Evolutionary conservation across 1,284 basidiomycete species (phyloP).

Genomic region (Microbotryum saponariae): DNA sequence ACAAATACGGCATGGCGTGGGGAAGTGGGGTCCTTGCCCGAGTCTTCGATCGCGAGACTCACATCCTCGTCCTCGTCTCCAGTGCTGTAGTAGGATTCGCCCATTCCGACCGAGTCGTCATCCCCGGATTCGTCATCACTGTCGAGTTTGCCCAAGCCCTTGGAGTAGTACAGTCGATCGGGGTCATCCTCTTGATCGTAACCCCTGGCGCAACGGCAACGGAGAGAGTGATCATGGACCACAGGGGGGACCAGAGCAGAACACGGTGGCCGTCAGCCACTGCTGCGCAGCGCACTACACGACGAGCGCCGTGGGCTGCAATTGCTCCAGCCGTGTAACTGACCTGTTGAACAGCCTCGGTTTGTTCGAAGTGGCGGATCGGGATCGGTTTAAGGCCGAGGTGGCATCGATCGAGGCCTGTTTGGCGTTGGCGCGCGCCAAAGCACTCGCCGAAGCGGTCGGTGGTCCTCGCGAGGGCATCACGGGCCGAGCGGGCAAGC

Average conservation of each 20-base stretch:
- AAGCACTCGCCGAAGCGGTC: conserved; percentile 15
- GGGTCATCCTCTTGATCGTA: conserved; percentile 35
- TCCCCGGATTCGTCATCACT: conserved; percentile 70
- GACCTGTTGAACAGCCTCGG: conserved; percentile 13
- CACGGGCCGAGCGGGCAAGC: too few species aligned
- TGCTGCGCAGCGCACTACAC: conserved; percentile 17
- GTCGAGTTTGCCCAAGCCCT: conserved; percentile 59
- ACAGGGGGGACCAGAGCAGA: background rate
- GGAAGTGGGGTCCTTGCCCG: too few species aligned
- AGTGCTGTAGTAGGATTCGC: conserved; percentile 2
- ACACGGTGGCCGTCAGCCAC: background rate
- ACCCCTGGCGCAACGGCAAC: conserved; percentile 16
- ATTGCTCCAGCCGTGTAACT: conserved; percentile 2
- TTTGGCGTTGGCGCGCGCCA: conserved; percentile 30
- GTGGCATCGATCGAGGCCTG: conserved; percentile 20
- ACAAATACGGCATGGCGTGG: conserved; percentile 10
- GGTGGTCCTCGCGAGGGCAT: conserved; percentile 20
- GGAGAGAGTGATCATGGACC: background rate
- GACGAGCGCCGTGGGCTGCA: conserved; percentile 2
- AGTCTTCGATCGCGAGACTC: background rate
- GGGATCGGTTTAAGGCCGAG: too few species aligned
- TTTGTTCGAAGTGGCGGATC: background rate
- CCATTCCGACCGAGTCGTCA: conserved; percentile 29
- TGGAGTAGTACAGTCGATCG: conserved; percentile 48
- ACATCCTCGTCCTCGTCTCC: conserved; percentile 18